Evolutionary conservation across 2,329 filamentous ascomycete species (phyloP), one percentile per base, ranked within the genome.

Genomic region (Alternaria sp.): DNA sequence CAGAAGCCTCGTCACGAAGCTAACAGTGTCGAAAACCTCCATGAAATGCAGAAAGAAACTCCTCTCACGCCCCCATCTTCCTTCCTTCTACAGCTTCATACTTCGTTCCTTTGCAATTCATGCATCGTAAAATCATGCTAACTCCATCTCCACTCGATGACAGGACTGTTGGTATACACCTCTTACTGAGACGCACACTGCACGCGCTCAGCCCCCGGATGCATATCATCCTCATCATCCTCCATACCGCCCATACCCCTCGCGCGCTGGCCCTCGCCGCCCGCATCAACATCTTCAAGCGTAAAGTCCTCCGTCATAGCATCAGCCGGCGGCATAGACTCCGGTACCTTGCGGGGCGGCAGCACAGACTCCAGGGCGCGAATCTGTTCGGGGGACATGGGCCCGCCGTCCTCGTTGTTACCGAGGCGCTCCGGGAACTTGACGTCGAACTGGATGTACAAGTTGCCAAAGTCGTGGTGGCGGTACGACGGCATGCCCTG

Each of bases 401-500:
- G 76, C 54, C 73, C 79, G 57, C 80, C 84, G 19, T 84, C 81
- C 25, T 81, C 79, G 19, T 81, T 81, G 21, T 81, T 81, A 56
- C 69, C 71, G 25, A 86, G 76, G 21, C 75, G 75, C 50, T 84
- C 90, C 52, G 96, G 96, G 87, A 99, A 98, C 84, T 97, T 97
- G 83, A 99, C 93, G 76, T 92, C 90, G 84, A 99, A 99, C 79
- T 97, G 93, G 77, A 99, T 93, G 85, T 96, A 99, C 74, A 99
- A 86, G 84, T 99, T 97, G 76, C 96, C 96, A 78, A 88, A 90
- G 82, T 98, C 92, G 86, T 99, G 96, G 82, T 98, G 96, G 74
- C 96, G 90, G 82, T 89, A 91, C 5, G 96, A 96, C 45, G 96
- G 96, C 96, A 99, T 99, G 80, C 96, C 96, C 83, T 99, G 96